phyloP scores from a whole-genome alignment of 2,329 filamentous ascomycete species.

The Penicillium glabrum region DNA sequence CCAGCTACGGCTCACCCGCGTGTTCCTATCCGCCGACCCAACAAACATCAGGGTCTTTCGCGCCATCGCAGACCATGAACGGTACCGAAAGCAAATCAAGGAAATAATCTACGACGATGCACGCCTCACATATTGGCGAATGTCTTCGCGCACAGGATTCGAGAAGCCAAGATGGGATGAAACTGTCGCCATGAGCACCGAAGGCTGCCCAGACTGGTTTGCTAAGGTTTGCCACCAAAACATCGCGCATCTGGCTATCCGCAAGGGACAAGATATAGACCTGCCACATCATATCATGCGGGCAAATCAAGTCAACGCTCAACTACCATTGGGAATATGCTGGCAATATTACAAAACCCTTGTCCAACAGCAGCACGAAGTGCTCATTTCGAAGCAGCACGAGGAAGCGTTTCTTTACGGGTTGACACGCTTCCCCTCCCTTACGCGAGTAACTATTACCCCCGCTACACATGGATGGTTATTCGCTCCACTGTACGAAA shows the following conservation, averaged over 20 bases:
- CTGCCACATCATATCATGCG: constrained; percentile 5
- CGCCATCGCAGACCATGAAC: neutral
- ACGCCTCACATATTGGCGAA: neutral
- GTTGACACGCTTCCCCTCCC: constrained; percentile 35
- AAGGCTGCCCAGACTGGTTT: neutral
- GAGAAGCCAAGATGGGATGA: neutral
- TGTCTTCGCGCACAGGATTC: neutral
- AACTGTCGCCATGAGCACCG: neutral
- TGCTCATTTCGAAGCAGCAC: constrained; percentile 30
- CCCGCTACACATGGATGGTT: constrained; percentile 40
- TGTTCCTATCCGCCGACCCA: neutral
- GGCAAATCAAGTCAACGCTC: constrained; percentile 2
- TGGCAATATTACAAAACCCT: constrained; percentile 35
- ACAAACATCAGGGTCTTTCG: neutral
- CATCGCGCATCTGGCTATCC: neutral
- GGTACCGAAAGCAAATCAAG: neutral
- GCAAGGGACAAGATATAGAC: neutral
- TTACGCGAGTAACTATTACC: constrained; percentile 42
- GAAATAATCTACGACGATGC: neutral
- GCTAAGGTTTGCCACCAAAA: neutral
- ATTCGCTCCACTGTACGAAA: constrained; percentile 41
- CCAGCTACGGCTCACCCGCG: neutral
- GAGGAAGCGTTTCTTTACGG: constrained; percentile 33
- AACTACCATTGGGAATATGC: constrained; percentile 24
- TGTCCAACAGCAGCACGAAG: constrained; percentile 31